Base-by-base conservation (phyloP, 176 grass and related monocot genomes). In the Oryza coarctata region DNA sequence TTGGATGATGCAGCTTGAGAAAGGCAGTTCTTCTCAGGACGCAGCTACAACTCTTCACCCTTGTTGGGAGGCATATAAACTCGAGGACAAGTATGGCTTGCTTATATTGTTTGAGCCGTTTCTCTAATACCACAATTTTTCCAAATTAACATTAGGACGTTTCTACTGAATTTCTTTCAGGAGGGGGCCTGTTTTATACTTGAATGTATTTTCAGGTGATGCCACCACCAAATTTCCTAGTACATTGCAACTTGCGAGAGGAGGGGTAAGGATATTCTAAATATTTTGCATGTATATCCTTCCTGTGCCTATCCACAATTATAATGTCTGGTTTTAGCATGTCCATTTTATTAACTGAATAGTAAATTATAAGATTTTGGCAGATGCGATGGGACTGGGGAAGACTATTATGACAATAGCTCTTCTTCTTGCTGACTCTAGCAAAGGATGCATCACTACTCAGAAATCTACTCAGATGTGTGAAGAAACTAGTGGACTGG, bases 311-410 rank as follows among this genome's bases (percentile, higher is more conserved):
- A 23, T 81, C 32, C 18, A 25, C 15, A 75, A 26, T 49, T 82
- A 20, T 41, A 67, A 34, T 75, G 74, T 85, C 18, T 80, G 25
- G 26, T 41, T 70, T 71, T 66, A 9, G 30, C 0, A 27, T 23
- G 78, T 65, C n/a, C 6, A 55, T 72, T 47, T 34, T 77, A 61
- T 67, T 89, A 82, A 85, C 72, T 17, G 33, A 71, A 35, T 64
- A 3, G 65, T 86, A 72, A 87, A 87, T 88, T 81, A 44, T 78
- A 81, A 97, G 95, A 98, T 98, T 86, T 64, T 98, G 78, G 95
- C 95, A 94, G 95, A 98, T 94, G 92, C 90, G 74, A 98, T 98
- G 95, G 95, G 95, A 74, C 75, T 98, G 38, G 92, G 95, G 76
- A 98, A 98, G 82, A 98, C 95, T 80, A 91, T 98, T 66, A 98